Evolutionary conservation across 306 rosid genomes (phyloP).

Genomic region (Acmispon strigosus): DNA sequence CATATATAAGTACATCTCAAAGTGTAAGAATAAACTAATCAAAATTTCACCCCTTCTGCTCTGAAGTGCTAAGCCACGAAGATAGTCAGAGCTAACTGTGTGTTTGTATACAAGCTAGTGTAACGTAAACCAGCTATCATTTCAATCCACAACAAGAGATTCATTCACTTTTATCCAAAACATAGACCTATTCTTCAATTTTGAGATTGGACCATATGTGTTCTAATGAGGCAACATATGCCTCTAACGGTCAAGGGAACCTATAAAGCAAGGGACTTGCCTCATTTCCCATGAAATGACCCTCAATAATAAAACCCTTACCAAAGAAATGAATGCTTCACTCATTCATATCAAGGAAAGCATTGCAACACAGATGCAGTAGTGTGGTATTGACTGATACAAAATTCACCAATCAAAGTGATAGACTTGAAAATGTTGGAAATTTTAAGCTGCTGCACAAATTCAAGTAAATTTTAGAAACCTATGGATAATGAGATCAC

Average conservation of each 20-base stretch:
- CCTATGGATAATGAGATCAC: neutral
- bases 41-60: neutral
- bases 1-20: neutral
- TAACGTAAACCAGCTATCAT: neutral
- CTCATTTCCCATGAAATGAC: neutral
- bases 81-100: too few species aligned
- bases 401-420: neutral
- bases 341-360: neutral
- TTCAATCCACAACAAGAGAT: neutral
- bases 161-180: neutral
- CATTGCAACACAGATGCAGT: neutral
- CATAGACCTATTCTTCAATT: neutral
- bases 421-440: neutral
- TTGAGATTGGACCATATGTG: neutral
- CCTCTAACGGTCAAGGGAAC: neutral
- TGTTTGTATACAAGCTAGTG: neutral
- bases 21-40: neutral
- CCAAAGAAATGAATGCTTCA: neutral
- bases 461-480: neutral
- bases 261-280: neutral
- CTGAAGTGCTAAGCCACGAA: neutral
- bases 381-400: neutral
- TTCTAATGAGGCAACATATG: neutral
- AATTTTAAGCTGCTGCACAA: neutral
- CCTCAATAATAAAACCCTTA: neutral